Evolutionary conservation across 2,329 filamentous ascomycete genomes (phyloP).

Genomic region (Rhynchosporium graminicola): DNA sequence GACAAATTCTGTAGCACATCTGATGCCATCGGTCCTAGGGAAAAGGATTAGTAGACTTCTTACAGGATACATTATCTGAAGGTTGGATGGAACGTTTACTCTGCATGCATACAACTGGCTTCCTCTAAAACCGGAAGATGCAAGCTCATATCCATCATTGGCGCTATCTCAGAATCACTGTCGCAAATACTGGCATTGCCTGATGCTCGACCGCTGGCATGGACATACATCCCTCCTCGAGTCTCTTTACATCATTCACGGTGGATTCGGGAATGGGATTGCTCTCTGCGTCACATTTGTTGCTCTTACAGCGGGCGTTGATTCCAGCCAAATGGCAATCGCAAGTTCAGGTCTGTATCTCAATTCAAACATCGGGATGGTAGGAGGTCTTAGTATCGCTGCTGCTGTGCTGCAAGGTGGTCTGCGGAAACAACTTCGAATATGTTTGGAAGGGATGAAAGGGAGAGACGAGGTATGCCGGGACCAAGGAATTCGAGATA

Average conservation of each 20-base stretch:
- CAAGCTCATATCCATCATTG: slow-evolving; percentile 54
- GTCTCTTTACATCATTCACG: slow-evolving; percentile 60
- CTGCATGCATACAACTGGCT: background rate
- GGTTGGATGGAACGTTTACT: slow-evolving; percentile 24
- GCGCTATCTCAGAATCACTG: slow-evolving; percentile 50
- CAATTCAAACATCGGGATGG: slow-evolving; percentile 34
- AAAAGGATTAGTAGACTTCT: slow-evolving; percentile 66
- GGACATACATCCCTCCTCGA: slow-evolving; percentile 58
- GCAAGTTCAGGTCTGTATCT: slow-evolving; percentile 51
- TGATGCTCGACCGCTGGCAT: slow-evolving; percentile 59
- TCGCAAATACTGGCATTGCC: slow-evolving; percentile 45
- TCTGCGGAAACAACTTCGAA: slow-evolving; percentile 24
- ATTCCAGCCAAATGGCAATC: slow-evolving; percentile 50
- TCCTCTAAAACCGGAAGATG: slow-evolving; percentile 56
- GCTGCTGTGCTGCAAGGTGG: slow-evolving; percentile 28
- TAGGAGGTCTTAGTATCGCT: slow-evolving; percentile 31
- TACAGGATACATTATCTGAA: slow-evolving; percentile 47
- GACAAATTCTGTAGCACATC: slow-evolving; percentile 58
- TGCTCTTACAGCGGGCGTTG: slow-evolving; percentile 49
- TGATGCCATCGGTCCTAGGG: slow-evolving; percentile 67
- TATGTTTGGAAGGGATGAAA: slow-evolving; percentile 22
- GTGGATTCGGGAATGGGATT: slow-evolving; percentile 54
- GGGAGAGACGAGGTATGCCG: slow-evolving; percentile 9
- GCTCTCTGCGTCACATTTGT: slow-evolving; percentile 51
- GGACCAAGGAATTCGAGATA: background rate